phyloP scores from a whole-genome alignment of 768 basidiomycete species.

The Ramaria sp. region DNA sequence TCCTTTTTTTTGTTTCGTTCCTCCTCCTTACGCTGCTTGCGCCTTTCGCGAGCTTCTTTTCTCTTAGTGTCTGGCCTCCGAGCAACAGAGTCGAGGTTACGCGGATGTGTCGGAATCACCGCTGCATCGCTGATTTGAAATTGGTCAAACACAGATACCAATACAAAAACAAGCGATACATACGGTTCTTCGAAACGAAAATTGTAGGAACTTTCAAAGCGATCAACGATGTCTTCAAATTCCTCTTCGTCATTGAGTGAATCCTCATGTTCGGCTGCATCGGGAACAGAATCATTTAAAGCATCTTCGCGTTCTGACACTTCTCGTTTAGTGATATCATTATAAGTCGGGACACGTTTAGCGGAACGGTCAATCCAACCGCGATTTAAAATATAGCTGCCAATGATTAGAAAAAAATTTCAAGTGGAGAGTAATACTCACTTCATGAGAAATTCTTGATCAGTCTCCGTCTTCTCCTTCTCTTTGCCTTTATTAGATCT shows the following conservation, averaged over 20 bases:
- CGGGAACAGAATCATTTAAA: conserved; percentile 4
- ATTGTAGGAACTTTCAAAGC: conserved; percentile 94
- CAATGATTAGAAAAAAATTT: neutral
- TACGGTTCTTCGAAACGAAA: conserved; percentile 96
- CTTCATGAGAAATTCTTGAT: conserved; percentile 89
- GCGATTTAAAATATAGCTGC: conserved; percentile 90
- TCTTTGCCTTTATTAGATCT: conserved; percentile 17
- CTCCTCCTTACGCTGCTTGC: conserved; percentile 69
- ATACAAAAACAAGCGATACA: conserved; percentile 23
- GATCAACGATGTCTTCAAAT: conserved; percentile 85
- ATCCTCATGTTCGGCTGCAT: conserved; percentile 21
- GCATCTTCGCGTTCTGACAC: conserved; percentile 5
- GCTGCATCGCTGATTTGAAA: conserved; percentile 41
- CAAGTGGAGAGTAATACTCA: conserved; percentile 28
- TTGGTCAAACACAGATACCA: conserved; percentile 11
- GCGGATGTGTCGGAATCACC: conserved; percentile 65
- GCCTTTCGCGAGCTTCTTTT: conserved; percentile 74
- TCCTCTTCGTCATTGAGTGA: conserved; percentile 49
- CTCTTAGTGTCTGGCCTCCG: conserved; percentile 68
- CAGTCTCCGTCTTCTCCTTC: conserved; percentile 46
- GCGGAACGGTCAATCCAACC: conserved; percentile 88
- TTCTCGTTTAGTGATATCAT: conserved; percentile 48
- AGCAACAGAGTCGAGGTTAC: conserved; percentile 50
- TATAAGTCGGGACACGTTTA: conserved; percentile 72
- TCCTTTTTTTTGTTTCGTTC: conserved; percentile 64